phyloP scores from a whole-genome alignment of 202 grass and related monocot species.

The Elaeis oleifera region DNA sequence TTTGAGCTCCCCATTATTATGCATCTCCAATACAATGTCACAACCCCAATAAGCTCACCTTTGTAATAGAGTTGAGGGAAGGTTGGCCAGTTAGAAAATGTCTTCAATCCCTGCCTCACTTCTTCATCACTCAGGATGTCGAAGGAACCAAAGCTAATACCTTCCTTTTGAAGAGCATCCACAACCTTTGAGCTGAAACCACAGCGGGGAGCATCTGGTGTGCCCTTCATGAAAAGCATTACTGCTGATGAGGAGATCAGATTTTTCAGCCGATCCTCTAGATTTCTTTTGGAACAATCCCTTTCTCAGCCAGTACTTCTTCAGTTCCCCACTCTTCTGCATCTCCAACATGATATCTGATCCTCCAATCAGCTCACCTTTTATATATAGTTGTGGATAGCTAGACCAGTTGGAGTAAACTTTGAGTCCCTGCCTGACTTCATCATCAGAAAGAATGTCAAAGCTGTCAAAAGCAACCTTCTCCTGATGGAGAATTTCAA shows the following conservation, averaged over 20 bases:
- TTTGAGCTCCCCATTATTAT: conserved; percentile 60
- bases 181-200: conserved; percentile 91
- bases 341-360: conserved; percentile 88
- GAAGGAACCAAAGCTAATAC: conserved; percentile 61
- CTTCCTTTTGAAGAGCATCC: conserved; percentile 58
- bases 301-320: conserved; percentile 65
- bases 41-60: conserved; percentile 87
- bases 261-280: conserved; percentile 49
- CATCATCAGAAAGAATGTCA: conserved; percentile 79
- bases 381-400: conserved; percentile 92
- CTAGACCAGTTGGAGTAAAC: conserved; percentile 80
- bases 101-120: conserved; percentile 77
- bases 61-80: conserved; percentile 92
- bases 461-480: conserved; percentile 85
- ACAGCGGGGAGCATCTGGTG: conserved; percentile 65
- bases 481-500: conserved; percentile 90
- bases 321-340: conserved; percentile 91
- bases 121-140: conserved; percentile 80
- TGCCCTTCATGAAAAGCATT: conserved; percentile 96
- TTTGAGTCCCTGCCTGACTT: conserved; percentile 83
- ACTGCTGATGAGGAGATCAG: conserved; percentile 51
- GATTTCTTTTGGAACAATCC: conserved; percentile 35
- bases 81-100: conserved; percentile 90
- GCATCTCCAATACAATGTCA: conserved; percentile 80
- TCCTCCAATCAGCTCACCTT: conserved; percentile 87